Evolutionary conservation across 2,329 filamentous ascomycete genomes (phyloP).

Genomic region (Trichoderma simmonsii): DNA sequence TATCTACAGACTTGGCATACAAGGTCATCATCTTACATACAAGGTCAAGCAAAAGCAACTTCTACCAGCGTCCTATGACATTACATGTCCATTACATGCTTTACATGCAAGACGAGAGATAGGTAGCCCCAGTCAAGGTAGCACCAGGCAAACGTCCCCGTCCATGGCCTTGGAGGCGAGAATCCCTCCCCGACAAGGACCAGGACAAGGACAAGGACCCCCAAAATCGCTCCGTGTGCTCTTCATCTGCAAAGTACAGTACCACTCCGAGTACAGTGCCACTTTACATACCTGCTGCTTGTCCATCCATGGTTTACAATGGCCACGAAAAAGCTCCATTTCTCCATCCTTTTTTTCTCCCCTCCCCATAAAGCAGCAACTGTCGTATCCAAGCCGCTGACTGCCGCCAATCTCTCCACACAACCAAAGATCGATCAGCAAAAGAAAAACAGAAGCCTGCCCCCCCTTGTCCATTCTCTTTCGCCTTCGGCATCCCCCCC

Average conservation of each 20-base stretch:
- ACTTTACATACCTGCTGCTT: neutral
- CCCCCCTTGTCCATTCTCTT: neutral
- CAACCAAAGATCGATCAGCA: neutral
- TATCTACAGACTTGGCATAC: neutral
- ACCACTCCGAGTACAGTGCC: neutral
- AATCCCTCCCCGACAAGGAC: neutral
- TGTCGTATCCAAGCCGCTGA: constrained; percentile 4
- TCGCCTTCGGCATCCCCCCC: neutral
- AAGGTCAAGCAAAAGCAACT: neutral
- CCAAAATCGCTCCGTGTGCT: neutral
- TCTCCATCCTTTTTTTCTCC: neutral
- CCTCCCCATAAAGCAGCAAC: neutral
- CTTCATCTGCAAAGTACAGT: neutral
- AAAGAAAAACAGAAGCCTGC: neutral
- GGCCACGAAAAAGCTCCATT: neutral
- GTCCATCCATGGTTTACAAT: neutral
- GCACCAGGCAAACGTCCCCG: neutral
- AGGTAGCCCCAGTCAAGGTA: neutral
- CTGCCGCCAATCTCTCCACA: constrained; percentile 1
- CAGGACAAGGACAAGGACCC: neutral
- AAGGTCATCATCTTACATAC: neutral
- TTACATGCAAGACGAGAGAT: neutral
- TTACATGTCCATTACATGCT: neutral
- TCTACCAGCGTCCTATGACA: neutral
- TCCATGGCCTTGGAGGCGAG: neutral